Evolutionary conservation across 176 grass and related monocot genomes (phyloP).

Genomic region (Musa beccarii): DNA sequence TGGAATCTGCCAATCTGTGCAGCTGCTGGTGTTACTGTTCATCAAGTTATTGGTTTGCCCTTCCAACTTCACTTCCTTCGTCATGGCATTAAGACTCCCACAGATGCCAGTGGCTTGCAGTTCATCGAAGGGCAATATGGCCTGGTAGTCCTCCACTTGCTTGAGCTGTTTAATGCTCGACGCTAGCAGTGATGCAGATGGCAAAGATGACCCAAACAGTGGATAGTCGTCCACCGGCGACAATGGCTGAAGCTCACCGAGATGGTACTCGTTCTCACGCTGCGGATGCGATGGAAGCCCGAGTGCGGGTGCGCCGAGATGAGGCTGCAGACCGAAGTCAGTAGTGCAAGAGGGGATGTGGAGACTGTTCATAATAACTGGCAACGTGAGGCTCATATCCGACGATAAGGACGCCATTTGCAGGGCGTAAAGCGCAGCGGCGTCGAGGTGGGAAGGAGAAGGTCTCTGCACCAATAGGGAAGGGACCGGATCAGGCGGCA

Average conservation of each 20-base stretch:
- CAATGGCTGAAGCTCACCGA: not conserved
- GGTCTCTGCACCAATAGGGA: not conserved
- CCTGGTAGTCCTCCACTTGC: conserved; percentile 1
- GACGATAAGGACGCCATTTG: not conserved
- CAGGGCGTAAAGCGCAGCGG: not conserved
- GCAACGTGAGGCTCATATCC: not conserved
- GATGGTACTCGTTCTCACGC: not conserved
- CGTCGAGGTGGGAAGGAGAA: not conserved
- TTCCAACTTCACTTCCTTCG: conserved; percentile 17
- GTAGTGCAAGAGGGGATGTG: not conserved
- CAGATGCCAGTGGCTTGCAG: not conserved
- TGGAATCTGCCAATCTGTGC: conserved; percentile 7
- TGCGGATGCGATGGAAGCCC: not conserved
- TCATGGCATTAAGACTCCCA: not conserved
- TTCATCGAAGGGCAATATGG: not conserved
- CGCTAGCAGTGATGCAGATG: not conserved
- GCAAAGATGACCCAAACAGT: not conserved
- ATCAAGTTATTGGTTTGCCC: not conserved
- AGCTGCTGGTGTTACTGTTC: not conserved
- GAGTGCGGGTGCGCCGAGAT: not conserved
- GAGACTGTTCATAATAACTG: not conserved
- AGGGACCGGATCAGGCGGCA: not conserved
- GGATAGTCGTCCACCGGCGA: not conserved
- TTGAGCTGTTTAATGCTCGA: not conserved
- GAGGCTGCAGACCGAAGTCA: conserved; percentile 9